Conservation (phyloP, 2,329 filamentous ascomycete species). For the Orbilia javanica region DNA sequence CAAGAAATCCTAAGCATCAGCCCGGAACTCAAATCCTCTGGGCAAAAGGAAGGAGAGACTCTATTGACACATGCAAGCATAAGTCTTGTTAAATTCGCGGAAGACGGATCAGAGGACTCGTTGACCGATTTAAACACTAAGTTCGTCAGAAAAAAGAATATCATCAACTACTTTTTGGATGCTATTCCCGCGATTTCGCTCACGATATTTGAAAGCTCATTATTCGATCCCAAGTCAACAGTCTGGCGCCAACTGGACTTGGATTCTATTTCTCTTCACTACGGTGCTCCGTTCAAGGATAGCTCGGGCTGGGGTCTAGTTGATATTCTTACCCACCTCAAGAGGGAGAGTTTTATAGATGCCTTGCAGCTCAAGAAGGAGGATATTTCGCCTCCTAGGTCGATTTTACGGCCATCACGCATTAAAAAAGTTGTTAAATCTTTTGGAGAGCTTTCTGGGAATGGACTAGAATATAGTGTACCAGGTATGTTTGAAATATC, state of each 20-base stretch:
- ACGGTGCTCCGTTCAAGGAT: background rate
- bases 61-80: background rate
- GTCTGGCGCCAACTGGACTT: background rate
- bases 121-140: background rate
- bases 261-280: background rate
- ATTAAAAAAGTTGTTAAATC: background rate
- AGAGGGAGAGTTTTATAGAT: background rate
- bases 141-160: background rate
- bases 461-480: background rate
- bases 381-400: background rate
- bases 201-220: background rate
- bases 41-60: background rate
- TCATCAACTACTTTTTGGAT: background rate
- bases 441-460: background rate
- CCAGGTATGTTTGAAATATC: background rate
- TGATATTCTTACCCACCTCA: background rate
- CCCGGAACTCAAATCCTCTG: background rate
- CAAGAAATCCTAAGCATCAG: background rate
- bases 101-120: background rate
- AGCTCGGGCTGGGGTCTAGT: background rate
- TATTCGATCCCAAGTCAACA: background rate
- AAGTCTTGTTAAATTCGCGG: background rate
- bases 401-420: conserved; percentile 1
- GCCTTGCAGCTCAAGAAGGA: background rate
- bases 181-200: background rate